Base-by-base conservation (phyloP, 2,329 filamentous ascomycete genomes). In the Arachnopeziza araneosa region DNA sequence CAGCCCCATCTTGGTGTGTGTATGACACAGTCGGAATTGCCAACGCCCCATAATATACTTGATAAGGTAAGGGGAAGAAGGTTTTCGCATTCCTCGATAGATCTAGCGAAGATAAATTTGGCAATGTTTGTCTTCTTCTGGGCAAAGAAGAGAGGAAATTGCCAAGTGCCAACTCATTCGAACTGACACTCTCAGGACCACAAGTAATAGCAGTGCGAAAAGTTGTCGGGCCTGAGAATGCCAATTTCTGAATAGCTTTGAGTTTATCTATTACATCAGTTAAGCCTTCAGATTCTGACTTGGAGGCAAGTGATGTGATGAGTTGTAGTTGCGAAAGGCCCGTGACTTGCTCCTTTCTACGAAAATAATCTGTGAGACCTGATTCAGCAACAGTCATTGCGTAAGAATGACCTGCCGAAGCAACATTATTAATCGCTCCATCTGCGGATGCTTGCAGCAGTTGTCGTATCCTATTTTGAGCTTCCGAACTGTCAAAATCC, bases 51-150 rank as follows among this genome's bases (percentile, higher is more conserved):
- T 98, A 98, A 73, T 96, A 97, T 36, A 99, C 95, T 75, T 99
- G 95, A 75, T 96, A 99, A 0, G 95, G 95, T 21, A 99, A 81
- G 24, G 93, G 89, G 76, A 96, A 98, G 76, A 98, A 96, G 0
- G 91, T 88, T 73, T 92, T 95, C 65, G 80, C 79, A 63, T 85
- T 80, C 63, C 77, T 76, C 30, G 77, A 66, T 23, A 78, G 72
- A 56, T 61, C 67, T 19, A 58, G 70, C 49, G 26, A 68, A 23
- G 69, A 74, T 54, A 71, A 70, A 55, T 64, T 71, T 17, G 75
- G 72, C 57, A 80, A 76, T 1, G 75, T 72, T 19, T 72, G 69
- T 36, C 54, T 75, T 60, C 51, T 74, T 70, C 24, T 75, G 71
- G 87, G 84, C n/a, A 88, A 76, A 6, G 76, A 80, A 50, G 77